Conservation (phyloP, 192 early-diverging fungal genomes). For the Coemansia sp. region DNA sequence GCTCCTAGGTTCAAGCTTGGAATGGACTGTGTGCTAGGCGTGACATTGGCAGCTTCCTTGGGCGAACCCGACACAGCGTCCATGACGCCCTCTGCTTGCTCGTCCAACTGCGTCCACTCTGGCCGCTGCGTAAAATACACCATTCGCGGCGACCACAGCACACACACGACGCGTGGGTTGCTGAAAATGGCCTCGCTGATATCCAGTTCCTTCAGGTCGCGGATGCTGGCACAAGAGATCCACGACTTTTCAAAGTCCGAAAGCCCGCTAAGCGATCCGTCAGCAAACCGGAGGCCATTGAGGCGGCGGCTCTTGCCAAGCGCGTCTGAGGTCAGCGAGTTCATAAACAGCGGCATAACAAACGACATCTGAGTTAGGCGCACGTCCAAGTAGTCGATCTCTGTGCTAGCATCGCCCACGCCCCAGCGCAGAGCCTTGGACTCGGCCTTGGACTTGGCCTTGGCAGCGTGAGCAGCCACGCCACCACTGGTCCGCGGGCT, state of each 20-base stretch:
- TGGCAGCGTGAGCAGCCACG: background rate
- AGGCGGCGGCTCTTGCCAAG: slow-evolving; percentile 2
- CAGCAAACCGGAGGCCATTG: slow-evolving; percentile 32
- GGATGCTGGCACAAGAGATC: slow-evolving; percentile 38
- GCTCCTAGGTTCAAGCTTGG: background rate
- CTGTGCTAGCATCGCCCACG: slow-evolving; percentile 51
- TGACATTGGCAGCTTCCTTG: background rate
- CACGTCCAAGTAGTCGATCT: slow-evolving; percentile 54
- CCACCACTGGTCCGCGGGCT: background rate
- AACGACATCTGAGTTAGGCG: slow-evolving; percentile 50
- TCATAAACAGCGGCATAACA: slow-evolving; percentile 42
- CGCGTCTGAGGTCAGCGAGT: slow-evolving; percentile 7
- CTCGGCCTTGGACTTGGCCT: slow-evolving; percentile 5
- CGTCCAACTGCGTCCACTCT: slow-evolving; percentile 29
- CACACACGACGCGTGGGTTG: slow-evolving; percentile 38
- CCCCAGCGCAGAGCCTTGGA: slow-evolving; percentile 51
- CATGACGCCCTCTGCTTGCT: slow-evolving; percentile 22
- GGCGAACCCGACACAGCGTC: slow-evolving; percentile 3
- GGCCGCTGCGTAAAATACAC: slow-evolving; percentile 56
- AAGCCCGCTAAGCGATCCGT: slow-evolving; percentile 17
- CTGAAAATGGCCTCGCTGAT: slow-evolving; percentile 43
- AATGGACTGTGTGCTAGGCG: slow-evolving; percentile 1
- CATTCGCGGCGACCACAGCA: slow-evolving; percentile 53
- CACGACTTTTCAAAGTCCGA: slow-evolving; percentile 31
- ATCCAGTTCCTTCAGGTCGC: slow-evolving; percentile 47